These are phyloP conservation scores for Penicillium manginii DNA, from an alignment of 495 filamentous ascomycete genomes.

Conservation along the genomic window DNA sequence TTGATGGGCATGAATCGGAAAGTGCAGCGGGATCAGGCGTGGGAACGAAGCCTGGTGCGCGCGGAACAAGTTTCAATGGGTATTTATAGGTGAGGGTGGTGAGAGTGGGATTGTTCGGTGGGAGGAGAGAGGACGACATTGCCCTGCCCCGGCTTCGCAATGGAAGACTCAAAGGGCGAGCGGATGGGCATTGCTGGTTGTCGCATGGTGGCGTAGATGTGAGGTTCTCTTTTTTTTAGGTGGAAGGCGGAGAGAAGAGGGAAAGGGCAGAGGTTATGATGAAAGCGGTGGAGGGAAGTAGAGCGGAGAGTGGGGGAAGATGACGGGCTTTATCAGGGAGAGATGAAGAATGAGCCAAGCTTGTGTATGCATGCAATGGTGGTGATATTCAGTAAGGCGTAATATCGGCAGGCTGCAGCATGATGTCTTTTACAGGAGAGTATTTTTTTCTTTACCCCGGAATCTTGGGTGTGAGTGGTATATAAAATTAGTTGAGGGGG, in stretches of 20 bases:
- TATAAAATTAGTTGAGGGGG: conserved; percentile 23
- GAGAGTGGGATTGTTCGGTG: conserved; percentile 71
- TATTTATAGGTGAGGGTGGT: conserved; percentile 84
- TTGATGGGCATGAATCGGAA: conserved; percentile 32
- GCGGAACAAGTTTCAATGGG: conserved; percentile 88
- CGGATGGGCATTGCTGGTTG: conserved; percentile 43
- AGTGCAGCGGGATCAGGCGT: conserved; percentile 30
- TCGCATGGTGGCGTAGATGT: conserved; percentile 26
- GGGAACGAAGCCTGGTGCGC: conserved; percentile 50
- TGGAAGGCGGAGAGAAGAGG: background rate
- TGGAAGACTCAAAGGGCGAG: conserved; percentile 70
- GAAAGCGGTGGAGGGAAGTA: background rate
- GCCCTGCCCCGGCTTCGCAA: conserved; percentile 76
- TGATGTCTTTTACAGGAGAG: conserved; percentile 22
- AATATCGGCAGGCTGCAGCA: conserved; percentile 20
- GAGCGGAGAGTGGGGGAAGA: conserved; percentile 1
- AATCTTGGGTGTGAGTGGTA: conserved; percentile 20
- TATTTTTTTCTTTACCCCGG: conserved; percentile 28
- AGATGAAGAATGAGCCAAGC: conserved; percentile 21
- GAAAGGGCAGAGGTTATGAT: conserved; percentile 1
- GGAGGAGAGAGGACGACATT: conserved; percentile 72
- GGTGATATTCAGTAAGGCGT: conserved; percentile 11
- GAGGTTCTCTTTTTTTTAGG: background rate
- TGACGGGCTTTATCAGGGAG: conserved; percentile 16
- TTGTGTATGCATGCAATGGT: conserved; percentile 5